These are phyloP conservation scores for Fusarium cyanostomum DNA, from an alignment of 2,329 filamentous ascomycete genomes.

Conservation along the genomic window DNA sequence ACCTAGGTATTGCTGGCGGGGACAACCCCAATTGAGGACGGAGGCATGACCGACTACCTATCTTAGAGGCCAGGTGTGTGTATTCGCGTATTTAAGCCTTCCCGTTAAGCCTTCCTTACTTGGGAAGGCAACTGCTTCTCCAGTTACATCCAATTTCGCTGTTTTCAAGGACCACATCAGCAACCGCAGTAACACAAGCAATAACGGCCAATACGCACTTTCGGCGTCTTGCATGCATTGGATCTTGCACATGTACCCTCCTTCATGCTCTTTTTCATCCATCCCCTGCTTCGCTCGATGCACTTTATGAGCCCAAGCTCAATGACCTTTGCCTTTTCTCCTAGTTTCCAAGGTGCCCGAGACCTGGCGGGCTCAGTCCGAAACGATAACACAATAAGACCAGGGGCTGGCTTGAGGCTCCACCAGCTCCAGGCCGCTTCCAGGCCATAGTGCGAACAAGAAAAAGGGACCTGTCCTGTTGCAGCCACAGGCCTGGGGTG, in stretches of 20 bases:
- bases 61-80: neutral
- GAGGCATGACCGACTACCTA: conserved; percentile 20
- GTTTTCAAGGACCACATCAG: conserved; percentile 9
- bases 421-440: conserved; percentile 35
- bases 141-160: conserved; percentile 21
- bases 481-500: conserved; percentile 40
- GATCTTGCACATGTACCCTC: conserved; percentile 1
- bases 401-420: conserved; percentile 23
- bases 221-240: conserved; percentile 4
- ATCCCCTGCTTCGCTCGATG: neutral
- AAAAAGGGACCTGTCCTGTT: conserved; percentile 24
- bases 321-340: neutral
- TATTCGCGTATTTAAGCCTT: conserved; percentile 12
- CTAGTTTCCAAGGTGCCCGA: conserved; percentile 1
- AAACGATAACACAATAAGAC: conserved; percentile 18
- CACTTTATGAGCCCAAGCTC: neutral
- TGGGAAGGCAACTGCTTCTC: conserved; percentile 10
- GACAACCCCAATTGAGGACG: conserved; percentile 21
- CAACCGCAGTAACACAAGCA: conserved; percentile 14
- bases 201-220: conserved; percentile 12
- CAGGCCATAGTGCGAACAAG: conserved; percentile 17
- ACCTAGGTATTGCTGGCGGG: conserved; percentile 8
- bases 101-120: conserved; percentile 1
- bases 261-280: neutral
- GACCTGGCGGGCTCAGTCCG: neutral